Evolutionary conservation across 1,284 basidiomycete genomes (phyloP).

Genomic region (Ustilago tritici): DNA sequence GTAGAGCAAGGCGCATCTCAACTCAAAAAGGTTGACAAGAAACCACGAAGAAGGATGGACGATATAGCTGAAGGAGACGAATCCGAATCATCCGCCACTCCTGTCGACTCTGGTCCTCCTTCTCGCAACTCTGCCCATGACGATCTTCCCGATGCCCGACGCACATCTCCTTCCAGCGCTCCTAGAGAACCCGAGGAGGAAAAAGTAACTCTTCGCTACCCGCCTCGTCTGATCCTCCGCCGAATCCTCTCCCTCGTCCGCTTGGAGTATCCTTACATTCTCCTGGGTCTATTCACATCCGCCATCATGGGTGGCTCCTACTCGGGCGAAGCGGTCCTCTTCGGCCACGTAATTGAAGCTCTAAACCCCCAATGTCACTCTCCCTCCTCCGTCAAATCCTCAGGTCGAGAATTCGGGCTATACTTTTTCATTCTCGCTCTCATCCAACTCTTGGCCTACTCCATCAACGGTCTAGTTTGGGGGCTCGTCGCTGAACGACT

Average conservation of each 20-base stretch:
- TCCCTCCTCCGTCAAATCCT: constrained; percentile 33
- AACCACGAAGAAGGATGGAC: constrained; percentile 26
- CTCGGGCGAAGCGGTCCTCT: constrained; percentile 61
- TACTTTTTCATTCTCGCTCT: constrained; percentile 62
- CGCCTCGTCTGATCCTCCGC: constrained; percentile 28
- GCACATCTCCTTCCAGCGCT: neutral
- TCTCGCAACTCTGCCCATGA: constrained; percentile 13
- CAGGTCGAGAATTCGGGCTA: constrained; percentile 51
- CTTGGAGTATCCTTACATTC: constrained; percentile 48
- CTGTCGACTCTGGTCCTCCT: constrained; percentile 10
- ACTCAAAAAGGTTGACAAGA: neutral
- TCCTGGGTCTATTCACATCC: constrained; percentile 49
- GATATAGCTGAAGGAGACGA: constrained; percentile 40
- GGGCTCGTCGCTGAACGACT: constrained; percentile 59
- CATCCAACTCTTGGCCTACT: constrained; percentile 57
- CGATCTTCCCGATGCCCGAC: neutral
- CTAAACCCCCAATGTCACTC: constrained; percentile 63
- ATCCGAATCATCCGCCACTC: neutral
- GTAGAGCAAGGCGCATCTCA: neutral
- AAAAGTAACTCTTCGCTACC: constrained; percentile 11
- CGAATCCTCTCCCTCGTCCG: constrained; percentile 49
- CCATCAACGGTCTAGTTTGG: constrained; percentile 58
- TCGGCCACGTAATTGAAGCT: constrained; percentile 63
- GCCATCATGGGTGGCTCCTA: constrained; percentile 62
- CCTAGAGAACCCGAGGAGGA: constrained; percentile 4